A percentile compares a stretch with the other conserved stretches of the same genome.
Conservation (phyloP, 2,329 filamentous ascomycete genomes). For the Aaosphaeria pasadenensis region DNA sequence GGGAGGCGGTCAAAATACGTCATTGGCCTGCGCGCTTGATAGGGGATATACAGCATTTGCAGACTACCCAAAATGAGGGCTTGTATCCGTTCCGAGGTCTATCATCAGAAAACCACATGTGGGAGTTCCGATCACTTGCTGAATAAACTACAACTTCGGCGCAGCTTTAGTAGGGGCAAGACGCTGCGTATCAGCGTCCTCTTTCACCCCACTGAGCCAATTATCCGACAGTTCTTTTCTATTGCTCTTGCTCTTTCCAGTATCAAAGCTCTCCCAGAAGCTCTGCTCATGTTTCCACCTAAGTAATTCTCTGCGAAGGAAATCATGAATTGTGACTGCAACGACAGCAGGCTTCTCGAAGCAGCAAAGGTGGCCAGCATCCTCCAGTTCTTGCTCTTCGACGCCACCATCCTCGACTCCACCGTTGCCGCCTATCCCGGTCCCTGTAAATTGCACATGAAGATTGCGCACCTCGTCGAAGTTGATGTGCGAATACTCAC, state of each 20-base stretch:
- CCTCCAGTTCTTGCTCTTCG: conserved; percentile 7
- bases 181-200: conserved; percentile 3
- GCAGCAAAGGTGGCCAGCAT: conserved; percentile 7
- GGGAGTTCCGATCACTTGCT: neutral
- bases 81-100: too few species aligned
- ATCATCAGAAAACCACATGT: too few species aligned
- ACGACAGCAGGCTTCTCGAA: conserved; percentile 11
- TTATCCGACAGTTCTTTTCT: conserved; percentile 10
- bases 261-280: conserved; percentile 10
- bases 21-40: too few species aligned
- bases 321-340: conserved; percentile 6
- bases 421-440: conserved; percentile 11
- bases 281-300: conserved; percentile 12
- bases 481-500: conserved; percentile 13
- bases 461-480: conserved; percentile 6
- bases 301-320: conserved; percentile 10
- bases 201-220: conserved; percentile 9
- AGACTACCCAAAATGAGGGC: too few species aligned
- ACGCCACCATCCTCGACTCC: conserved; percentile 8
- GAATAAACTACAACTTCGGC: conserved; percentile 1
- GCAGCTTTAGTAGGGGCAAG: neutral
- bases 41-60: too few species aligned
- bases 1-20: too few species aligned
- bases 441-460: conserved; percentile 5
- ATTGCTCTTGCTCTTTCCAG: conserved; percentile 12